Evolutionary conservation across 2,329 filamentous ascomycete genomes (phyloP).

Genomic region (Fusarium globosum): DNA sequence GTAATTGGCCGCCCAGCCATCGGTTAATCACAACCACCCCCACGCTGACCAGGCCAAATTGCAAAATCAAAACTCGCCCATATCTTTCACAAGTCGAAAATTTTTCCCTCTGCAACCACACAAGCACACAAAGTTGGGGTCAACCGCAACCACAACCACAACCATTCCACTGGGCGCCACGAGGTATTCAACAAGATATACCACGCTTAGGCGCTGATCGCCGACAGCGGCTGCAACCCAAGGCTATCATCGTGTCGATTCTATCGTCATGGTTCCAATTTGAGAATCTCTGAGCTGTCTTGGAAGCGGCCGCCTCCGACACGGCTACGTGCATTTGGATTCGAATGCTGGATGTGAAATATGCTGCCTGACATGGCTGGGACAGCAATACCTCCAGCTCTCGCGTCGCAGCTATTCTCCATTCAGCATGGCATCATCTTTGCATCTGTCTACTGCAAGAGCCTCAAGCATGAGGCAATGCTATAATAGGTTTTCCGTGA

Average conservation of each 20-base stretch:
- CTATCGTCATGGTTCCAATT: constrained; percentile 14
- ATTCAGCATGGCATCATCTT: constrained; percentile 15
- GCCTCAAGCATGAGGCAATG: background rate
- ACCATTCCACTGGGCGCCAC: constrained; percentile 31
- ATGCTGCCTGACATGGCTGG: background rate
- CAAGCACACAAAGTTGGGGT: constrained; percentile 24
- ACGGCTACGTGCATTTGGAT: background rate
- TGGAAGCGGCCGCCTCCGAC: constrained; percentile 16
- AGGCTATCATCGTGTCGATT: constrained; percentile 1
- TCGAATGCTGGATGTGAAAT: background rate
- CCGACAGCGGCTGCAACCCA: constrained; percentile 29
- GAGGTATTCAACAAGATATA: constrained; percentile 19
- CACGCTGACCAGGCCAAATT: constrained; percentile 46
- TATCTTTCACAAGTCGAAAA: constrained; percentile 35
- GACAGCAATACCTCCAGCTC: background rate
- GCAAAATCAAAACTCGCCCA: constrained; percentile 45
- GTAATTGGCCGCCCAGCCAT: constrained; percentile 11
- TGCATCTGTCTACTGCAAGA: background rate
- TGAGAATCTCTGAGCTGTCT: background rate
- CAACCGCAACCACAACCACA: constrained; percentile 20
- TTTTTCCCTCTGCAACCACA: constrained; percentile 40
- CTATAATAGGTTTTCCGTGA: constrained; percentile 1
- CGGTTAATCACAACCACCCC: constrained; percentile 38
- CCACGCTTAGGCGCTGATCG: constrained; percentile 36
- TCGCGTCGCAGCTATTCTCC: background rate